A percentile compares a stretch with the other conserved stretches of the same genome.
phyloP scores from a whole-genome alignment of 2,329 filamentous ascomycete species.

The Anisogramma anomala region DNA sequence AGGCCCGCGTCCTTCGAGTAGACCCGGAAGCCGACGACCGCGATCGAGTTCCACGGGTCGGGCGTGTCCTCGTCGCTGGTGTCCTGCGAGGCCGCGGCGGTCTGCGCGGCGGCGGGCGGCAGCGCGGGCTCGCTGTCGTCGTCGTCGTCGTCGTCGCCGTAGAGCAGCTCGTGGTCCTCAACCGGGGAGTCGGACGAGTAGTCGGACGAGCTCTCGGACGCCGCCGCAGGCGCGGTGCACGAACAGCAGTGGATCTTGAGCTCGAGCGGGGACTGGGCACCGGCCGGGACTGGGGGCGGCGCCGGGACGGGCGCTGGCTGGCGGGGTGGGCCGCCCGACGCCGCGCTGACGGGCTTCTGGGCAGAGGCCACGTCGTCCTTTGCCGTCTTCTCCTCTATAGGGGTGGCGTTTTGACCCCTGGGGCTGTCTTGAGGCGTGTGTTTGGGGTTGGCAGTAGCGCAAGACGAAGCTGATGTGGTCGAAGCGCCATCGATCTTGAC shows the following conservation, averaged over 20 bases:
- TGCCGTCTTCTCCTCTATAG: constrained; percentile 17
- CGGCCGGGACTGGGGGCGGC: not conserved
- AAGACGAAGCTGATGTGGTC: constrained; percentile 15
- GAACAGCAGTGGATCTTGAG: constrained; percentile 6
- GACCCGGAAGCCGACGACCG: constrained; percentile 48
- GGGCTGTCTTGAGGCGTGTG: constrained; percentile 21
- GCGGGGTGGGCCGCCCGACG: constrained; percentile 17
- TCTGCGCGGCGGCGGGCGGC: too few relatives aligned
- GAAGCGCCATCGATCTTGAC: constrained; percentile 15
- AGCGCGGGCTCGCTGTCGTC: too few relatives aligned
- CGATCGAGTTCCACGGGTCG: constrained; percentile 52
- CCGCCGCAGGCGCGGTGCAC: constrained; percentile 4
- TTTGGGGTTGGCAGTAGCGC: constrained; percentile 17
- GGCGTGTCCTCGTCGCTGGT: constrained; percentile 42
- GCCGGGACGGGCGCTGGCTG: constrained; percentile 4
- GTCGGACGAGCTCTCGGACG: constrained; percentile 33
- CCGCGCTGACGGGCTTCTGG: not conserved
- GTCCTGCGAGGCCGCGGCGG: constrained; percentile 29
- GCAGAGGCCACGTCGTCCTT: constrained; percentile 26
- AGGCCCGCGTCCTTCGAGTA: constrained; percentile 45
- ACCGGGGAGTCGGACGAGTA: constrained; percentile 50
- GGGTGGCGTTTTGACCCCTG: constrained; percentile 17
- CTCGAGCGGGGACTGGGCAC: constrained; percentile 4
- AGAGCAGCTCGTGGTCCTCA: constrained; percentile 47
- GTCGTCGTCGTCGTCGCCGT: constrained; percentile 42